A percentile compares a stretch with the other conserved stretches of the same genome.
Evolutionary conservation across 495 filamentous ascomycete genomes (phyloP).

Genomic region (Aspergillus nidulans): DNA sequence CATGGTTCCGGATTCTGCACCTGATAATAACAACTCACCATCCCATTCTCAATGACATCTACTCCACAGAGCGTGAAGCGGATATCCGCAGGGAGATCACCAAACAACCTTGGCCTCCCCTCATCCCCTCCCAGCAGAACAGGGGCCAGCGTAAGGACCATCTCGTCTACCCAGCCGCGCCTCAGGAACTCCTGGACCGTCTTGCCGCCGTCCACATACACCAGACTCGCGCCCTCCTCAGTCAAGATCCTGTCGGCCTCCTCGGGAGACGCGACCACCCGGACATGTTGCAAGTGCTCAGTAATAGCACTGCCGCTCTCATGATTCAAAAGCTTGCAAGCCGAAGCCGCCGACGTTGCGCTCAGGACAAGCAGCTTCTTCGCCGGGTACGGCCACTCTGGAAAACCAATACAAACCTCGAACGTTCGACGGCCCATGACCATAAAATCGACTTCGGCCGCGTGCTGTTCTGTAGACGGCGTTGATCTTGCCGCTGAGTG

Average conservation of each 20-base stretch:
- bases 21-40: conserved; percentile 6
- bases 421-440: conserved; percentile 13
- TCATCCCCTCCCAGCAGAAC: conserved; percentile 2
- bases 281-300: no score
- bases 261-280: neutral
- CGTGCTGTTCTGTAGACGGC: conserved; percentile 4
- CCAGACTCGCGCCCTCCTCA: neutral
- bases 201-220: conserved; percentile 14
- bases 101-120: neutral
- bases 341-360: no score
- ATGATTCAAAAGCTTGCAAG: no score
- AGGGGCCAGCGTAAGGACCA: conserved; percentile 7
- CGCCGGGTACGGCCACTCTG: conserved; percentile 10
- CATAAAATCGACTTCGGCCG: conserved; percentile 9
- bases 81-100: neutral
- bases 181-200: conserved; percentile 9
- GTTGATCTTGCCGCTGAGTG: neutral
- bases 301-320: neutral
- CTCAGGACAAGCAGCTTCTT: conserved; percentile 7
- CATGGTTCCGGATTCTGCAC: no score
- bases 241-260: neutral
- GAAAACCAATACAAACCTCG: neutral
- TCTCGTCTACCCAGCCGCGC: conserved; percentile 14
- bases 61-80: conserved; percentile 5
- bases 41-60: conserved; percentile 12